Conservation (phyloP, 2,329 filamentous ascomycete genomes). For the Alternaria angustiovoidea region DNA sequence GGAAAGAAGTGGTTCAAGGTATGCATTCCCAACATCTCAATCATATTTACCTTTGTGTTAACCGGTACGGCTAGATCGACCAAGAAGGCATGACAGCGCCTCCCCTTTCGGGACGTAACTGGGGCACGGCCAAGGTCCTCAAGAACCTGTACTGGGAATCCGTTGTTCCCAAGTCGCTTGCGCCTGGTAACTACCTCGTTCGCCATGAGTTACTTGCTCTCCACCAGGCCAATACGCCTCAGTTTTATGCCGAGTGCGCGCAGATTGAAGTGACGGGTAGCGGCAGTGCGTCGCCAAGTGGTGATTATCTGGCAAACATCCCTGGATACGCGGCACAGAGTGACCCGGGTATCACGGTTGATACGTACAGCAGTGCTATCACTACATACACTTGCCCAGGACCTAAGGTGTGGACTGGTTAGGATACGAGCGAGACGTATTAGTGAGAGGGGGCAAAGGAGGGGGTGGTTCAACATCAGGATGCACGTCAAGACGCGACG, state of each 20-base stretch:
- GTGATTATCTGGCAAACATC: constrained; percentile 56
- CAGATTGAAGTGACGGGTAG: constrained; percentile 63
- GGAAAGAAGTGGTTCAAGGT: constrained; percentile 66
- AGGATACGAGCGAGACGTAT: neutral
- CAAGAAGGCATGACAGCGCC: constrained; percentile 60
- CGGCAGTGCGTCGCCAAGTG: constrained; percentile 56
- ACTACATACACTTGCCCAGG: constrained; percentile 60
- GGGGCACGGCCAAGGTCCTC: constrained; percentile 60
- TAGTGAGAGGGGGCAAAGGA: too few relatives aligned
- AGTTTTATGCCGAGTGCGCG: constrained; percentile 66
- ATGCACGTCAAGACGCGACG: neutral
- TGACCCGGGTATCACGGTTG: constrained; percentile 61
- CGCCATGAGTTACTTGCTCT: constrained; percentile 66
- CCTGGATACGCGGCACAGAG: constrained; percentile 53
- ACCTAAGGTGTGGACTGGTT: constrained; percentile 59
- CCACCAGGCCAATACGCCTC: constrained; percentile 61
- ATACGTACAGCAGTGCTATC: constrained; percentile 57
- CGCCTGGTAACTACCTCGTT: constrained; percentile 47
- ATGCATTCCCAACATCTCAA: constrained; percentile 39
- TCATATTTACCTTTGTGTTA: neutral
- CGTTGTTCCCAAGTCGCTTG: constrained; percentile 59
- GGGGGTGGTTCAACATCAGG: neutral
- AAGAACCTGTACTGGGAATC: constrained; percentile 62
- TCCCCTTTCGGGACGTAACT: constrained; percentile 57
- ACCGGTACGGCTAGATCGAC: constrained; percentile 46